A percentile compares a stretch with the other conserved stretches of the same genome.
Evolutionary conservation across 2,329 filamentous ascomycete genomes (phyloP).

Genomic region (Trichoderma hamatum): DNA sequence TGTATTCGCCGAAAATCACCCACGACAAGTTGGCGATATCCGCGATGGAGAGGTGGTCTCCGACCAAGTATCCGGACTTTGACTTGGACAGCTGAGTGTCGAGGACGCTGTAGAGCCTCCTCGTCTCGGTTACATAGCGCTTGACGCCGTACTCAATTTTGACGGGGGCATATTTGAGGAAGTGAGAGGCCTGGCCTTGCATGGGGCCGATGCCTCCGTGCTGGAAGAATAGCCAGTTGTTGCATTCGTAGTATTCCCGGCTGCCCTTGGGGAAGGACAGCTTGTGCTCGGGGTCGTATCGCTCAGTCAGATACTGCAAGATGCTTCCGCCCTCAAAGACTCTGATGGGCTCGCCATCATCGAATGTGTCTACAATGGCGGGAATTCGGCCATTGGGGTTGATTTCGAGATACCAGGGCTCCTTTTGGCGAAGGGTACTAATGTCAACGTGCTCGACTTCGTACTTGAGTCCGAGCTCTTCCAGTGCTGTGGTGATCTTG

Average conservation of each 20-base stretch:
- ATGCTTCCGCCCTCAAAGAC: constrained; percentile 18
- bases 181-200: constrained; percentile 6
- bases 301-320: constrained; percentile 13
- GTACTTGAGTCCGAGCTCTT: constrained; percentile 4
- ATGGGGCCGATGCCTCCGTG: constrained; percentile 14
- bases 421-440: constrained; percentile 12
- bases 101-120: neutral
- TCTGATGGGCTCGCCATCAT: constrained; percentile 10
- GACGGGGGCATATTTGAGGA: neutral
- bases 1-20: constrained; percentile 2
- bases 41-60: constrained; percentile 9
- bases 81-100: constrained; percentile 4
- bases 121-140: constrained; percentile 13
- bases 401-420: constrained; percentile 16
- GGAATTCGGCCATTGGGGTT: constrained; percentile 13
- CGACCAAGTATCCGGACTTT: constrained; percentile 2
- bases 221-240: constrained; percentile 10
- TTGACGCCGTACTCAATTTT: constrained; percentile 8
- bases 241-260: constrained; percentile 2
- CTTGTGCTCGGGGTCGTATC: constrained; percentile 4
- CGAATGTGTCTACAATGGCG: constrained; percentile 14
- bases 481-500: constrained; percentile 8
- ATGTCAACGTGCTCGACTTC: constrained; percentile 9
- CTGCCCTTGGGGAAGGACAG: neutral
- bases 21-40: constrained; percentile 5